Base-by-base conservation (phyloP, 2,329 filamentous ascomycete genomes). In the Metarhizium guizhouense region DNA sequence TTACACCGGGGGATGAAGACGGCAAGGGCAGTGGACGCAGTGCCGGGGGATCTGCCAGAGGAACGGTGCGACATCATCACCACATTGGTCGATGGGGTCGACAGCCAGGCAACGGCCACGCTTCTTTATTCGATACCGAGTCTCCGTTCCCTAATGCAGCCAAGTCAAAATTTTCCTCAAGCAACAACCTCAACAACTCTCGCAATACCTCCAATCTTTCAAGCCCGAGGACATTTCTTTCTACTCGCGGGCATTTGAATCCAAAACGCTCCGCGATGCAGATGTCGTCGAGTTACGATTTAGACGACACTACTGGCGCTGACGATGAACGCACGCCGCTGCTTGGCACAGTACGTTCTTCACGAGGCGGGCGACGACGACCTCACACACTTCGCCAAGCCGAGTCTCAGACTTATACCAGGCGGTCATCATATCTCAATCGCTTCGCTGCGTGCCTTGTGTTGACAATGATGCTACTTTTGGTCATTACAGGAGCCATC, bases 271-370 rank as follows among this genome's bases (percentile, higher is more conserved):
- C 72, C 18, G 80, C 83, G 29, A 73, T 76, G 61, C 83, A 87
- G 59, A 76, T 84, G 59, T 82, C 85, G 18, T 77, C 78, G 2
- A 75, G 73, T 54, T 95, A 91, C 63, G 90, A 95, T 63, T 81
- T 93, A 62, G 91, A 96, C 68, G 90, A 92, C 56, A 81, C 83
- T 32, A 81, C 83, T 48, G 86, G 84, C 10, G 90, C 88, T 43
- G 90, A 95, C 65, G 90, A 95, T 67, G 94, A 96, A 73, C 84
- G 87, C 49, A 94, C 91, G 3, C 94, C 93, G 8, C 77, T 97
- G 48, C 81, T 96, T 14, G 67, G 70, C 42, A 72, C 72, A 10
- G 79, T 84, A 29, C 85, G 88, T 36, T 83, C 83, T 51, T 63
- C 67, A 38, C 71, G 78, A 51, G 80, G 80, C 53, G 81, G 85